These are phyloP conservation scores for Cryptococcus neoformans DNA, from an alignment of 1,284 basidiomycete species.

Conservation along the genomic window DNA sequence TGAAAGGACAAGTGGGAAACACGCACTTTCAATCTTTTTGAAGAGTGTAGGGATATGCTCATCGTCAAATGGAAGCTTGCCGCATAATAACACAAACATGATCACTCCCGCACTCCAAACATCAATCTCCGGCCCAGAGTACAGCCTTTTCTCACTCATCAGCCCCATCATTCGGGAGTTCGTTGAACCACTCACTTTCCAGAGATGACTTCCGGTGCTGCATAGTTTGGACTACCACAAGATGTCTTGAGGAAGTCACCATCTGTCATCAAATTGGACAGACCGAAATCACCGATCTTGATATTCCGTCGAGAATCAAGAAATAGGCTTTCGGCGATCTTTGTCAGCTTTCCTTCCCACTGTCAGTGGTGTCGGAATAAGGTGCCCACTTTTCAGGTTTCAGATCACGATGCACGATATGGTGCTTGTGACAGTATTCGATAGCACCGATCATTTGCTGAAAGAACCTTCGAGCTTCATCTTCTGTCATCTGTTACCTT, in stretches of 20 bases:
- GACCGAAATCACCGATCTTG: slow-evolving; percentile 94
- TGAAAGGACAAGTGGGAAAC: background rate
- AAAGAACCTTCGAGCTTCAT: slow-evolving; percentile 83
- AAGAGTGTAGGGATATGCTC: slow-evolving; percentile 88
- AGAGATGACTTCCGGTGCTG: slow-evolving; percentile 91
- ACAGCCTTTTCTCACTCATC: slow-evolving; percentile 53
- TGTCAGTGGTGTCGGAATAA: slow-evolving; percentile 52
- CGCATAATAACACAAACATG: slow-evolving; percentile 91
- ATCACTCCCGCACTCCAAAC: slow-evolving; percentile 98
- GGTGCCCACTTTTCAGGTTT: slow-evolving; percentile 81
- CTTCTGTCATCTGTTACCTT: slow-evolving; percentile 67
- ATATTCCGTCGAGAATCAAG: slow-evolving; percentile 58
- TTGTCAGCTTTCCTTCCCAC: background rate
- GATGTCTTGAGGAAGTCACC: slow-evolving; percentile 93
- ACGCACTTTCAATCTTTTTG: slow-evolving; percentile 83
- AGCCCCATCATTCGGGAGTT: slow-evolving; percentile 4
- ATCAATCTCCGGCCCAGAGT: slow-evolving; percentile 93
- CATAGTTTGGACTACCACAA: slow-evolving; percentile 94
- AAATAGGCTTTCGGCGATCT: slow-evolving; percentile 43
- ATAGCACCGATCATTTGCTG: slow-evolving; percentile 95
- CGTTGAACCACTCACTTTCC: slow-evolving; percentile 57
- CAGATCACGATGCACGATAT: slow-evolving; percentile 93
- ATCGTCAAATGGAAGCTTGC: slow-evolving; percentile 89
- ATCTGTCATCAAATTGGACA: slow-evolving; percentile 90
- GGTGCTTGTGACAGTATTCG: slow-evolving; percentile 89